A percentile compares a stretch with the other conserved stretches of the same genome.
Conservation (phyloP, 345 rosid species). For the Combretum micranthum region DNA sequence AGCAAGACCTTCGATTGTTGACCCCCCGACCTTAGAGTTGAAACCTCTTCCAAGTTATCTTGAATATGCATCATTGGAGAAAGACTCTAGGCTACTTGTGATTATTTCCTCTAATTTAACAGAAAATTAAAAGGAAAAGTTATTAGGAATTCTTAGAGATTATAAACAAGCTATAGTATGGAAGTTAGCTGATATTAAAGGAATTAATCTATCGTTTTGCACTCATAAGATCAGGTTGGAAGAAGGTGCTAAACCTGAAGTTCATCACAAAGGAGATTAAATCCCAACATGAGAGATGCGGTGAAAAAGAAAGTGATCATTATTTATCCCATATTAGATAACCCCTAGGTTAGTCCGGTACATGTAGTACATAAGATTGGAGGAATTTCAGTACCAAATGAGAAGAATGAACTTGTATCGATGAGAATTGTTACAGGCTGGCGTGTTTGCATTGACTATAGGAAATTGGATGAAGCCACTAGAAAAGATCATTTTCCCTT, state of each 20-base stretch:
- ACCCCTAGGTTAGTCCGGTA: neutral
- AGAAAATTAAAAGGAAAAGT: neutral
- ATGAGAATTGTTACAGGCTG: neutral
- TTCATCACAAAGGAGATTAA: neutral
- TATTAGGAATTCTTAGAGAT: neutral
- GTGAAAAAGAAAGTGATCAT: neutral
- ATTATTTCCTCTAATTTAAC: neutral
- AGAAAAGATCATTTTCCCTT: too few species aligned
- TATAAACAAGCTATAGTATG: too few species aligned
- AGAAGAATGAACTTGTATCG: neutral
- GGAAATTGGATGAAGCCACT: too few species aligned
- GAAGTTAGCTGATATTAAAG: neutral
- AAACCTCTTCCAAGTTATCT: neutral
- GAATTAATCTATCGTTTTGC: neutral
- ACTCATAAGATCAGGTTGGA: neutral
- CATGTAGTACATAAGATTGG: neutral
- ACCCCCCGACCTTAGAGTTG: constrained; percentile 20
- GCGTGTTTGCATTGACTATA: too few species aligned
- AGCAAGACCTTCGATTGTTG: neutral
- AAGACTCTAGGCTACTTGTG: neutral
- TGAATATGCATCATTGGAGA: neutral
- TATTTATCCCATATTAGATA: neutral
- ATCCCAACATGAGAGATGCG: neutral
- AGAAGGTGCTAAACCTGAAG: neutral
- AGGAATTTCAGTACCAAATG: neutral